Base-by-base conservation (phyloP, 2,329 filamentous ascomycete genomes). In the Aspergillus neotritici region DNA sequence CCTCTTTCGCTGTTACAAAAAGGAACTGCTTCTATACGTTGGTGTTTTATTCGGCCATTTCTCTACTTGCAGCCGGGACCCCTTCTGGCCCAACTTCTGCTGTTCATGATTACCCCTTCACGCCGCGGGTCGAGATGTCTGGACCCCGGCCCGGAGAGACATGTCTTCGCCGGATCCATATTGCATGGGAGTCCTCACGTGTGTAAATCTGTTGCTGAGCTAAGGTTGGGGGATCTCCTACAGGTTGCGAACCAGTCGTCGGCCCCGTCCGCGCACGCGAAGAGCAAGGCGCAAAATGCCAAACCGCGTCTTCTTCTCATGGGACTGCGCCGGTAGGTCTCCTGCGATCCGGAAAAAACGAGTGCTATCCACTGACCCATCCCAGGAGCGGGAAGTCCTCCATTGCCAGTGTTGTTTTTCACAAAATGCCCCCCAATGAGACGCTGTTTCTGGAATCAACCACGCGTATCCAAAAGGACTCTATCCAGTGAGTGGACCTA, bases 381-480 rank as follows among this genome's bases (percentile, higher is more conserved):
- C 52, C 17, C 54, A 98, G 93, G 72, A 96, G 90, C 62, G 93
- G 93, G 48, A 98, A 98, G 65, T 97, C 93, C 1, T 98, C 93
- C 5, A 97, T 98, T 63, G 93, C 90, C 17, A 97, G 89, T 61
- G 94, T 98, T 37, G 91, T 98, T n/a, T 97, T 98, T 61, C 90
- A 97, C 69, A 98, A 98, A 65, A 83, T 97, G 62, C 88, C 91
- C 3, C 90, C 93, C 2, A 94, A 87, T 56, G 94, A 98, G 71
- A 97, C 93, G 0, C 72, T 98, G 12, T 98, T 95, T 59, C 78
- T 98, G 13, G 93, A 97, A 66, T 94, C 93, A 0, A 98, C 93
- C 4, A 90, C 89, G 8, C 80, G 87, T 28, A 94, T 97, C 51
- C 89, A 95, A 61, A 95, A 94, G 62, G 89, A 96, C 56, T 87